These are phyloP conservation scores for Thermomyces lanuginosus DNA, from an alignment of 2,329 filamentous ascomycete genomes.

Conservation along the genomic window DNA sequence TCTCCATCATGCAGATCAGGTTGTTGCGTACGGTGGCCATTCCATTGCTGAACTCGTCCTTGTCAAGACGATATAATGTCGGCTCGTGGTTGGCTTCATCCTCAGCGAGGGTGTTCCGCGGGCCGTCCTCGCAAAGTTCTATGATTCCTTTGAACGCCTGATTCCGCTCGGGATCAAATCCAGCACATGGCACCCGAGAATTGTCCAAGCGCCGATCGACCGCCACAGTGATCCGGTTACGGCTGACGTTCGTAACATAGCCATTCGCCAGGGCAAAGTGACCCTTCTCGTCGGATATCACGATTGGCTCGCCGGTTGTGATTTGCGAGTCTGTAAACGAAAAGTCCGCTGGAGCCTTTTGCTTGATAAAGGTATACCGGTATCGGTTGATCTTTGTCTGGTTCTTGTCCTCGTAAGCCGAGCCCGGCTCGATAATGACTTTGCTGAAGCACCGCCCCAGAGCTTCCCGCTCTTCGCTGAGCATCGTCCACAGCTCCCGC, in stretches of 20 bases:
- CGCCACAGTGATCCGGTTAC: constrained; percentile 63
- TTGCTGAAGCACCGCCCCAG: constrained; percentile 80
- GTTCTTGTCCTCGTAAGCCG: constrained; percentile 50
- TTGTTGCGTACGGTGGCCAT: constrained; percentile 94
- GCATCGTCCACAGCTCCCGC: constrained; percentile 89
- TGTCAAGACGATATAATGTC: constrained; percentile 68
- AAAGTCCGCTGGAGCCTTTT: constrained; percentile 43
- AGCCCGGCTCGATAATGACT: constrained; percentile 66
- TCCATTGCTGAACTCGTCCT: constrained; percentile 95
- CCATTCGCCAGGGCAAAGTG: constrained; percentile 92
- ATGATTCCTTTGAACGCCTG: constrained; percentile 86
- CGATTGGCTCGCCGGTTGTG: constrained; percentile 71
- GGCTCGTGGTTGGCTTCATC: constrained; percentile 34
- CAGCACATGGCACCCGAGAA: constrained; percentile 54
- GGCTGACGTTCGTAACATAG: constrained; percentile 64
- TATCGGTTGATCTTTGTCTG: constrained; percentile 81
- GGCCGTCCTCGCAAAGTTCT: constrained; percentile 51
- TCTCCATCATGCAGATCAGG: constrained; percentile 78
- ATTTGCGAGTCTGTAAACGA: constrained; percentile 89
- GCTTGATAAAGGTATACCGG: constrained; percentile 69
- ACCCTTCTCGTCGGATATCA: constrained; percentile 88
- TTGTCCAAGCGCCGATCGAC: constrained; percentile 86
- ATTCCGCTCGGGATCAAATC: constrained; percentile 60
- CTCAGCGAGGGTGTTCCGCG: constrained; percentile 10
- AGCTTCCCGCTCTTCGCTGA: constrained; percentile 73